These are phyloP conservation scores for Claviceps digitariae DNA, from an alignment of 2,329 filamentous ascomycete genomes.

Conservation along the genomic window DNA sequence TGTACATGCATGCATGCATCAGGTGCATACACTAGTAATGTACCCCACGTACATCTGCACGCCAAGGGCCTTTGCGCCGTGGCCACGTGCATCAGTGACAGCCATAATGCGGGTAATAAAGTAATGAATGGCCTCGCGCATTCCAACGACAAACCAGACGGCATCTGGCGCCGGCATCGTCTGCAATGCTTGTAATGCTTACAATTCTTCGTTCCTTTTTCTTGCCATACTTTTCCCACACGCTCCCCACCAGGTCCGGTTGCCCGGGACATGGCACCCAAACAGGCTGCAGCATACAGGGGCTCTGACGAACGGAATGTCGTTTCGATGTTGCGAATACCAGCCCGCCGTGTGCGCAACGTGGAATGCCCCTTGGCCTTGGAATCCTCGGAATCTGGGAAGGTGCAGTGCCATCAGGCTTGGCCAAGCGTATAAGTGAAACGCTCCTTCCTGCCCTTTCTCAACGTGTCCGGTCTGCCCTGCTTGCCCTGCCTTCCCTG, in stretches of 20 bases:
- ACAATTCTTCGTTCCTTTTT: not conserved
- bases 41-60: no score
- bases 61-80: not conserved
- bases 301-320: not conserved
- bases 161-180: not conserved
- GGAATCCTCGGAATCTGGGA: not conserved
- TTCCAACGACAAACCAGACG: not conserved
- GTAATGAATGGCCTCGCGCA: not conserved
- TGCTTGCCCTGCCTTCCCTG: not conserved
- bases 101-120: not conserved
- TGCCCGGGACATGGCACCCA: not conserved
- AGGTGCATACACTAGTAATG: no score
- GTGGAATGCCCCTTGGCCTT: not conserved
- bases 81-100: not conserved
- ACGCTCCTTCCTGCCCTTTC: constrained; percentile 1
- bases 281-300: not conserved
- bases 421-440: not conserved
- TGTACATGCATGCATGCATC: no score
- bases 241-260: not conserved
- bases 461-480: not conserved
- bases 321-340: not conserved
- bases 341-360: not conserved
- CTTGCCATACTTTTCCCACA: not conserved
- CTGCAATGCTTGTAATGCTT: not conserved
- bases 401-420: no score